phyloP scores from a whole-genome alignment of 1,284 basidiomycete genomes.

The Sporisorium graminicola region DNA sequence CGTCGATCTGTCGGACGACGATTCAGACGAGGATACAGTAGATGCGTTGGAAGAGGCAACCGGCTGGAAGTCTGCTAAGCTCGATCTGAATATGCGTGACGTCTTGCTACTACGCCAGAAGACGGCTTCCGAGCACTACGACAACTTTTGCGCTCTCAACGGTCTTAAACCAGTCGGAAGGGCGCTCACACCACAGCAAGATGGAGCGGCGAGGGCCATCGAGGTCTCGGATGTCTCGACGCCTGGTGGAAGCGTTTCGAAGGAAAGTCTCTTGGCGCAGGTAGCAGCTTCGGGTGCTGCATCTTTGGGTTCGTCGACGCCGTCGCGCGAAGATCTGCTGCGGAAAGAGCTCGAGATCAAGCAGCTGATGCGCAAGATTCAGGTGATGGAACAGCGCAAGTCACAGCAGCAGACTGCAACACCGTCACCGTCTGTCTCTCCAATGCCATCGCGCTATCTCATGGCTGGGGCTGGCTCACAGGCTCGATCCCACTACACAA shows the following conservation, averaged over 20 bases:
- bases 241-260: not conserved
- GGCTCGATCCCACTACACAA: not conserved
- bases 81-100: slow-evolving; percentile 14
- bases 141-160: slow-evolving; percentile 34
- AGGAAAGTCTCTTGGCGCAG: slow-evolving; percentile 9
- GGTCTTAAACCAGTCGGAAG: slow-evolving; percentile 15
- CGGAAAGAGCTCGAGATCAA: slow-evolving; percentile 52
- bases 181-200: slow-evolving; percentile 4
- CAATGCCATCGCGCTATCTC: slow-evolving; percentile 18
- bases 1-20: slow-evolving; percentile 47
- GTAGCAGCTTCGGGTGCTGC: slow-evolving; percentile 3
- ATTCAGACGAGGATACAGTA: slow-evolving; percentile 25
- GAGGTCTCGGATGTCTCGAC: not conserved
- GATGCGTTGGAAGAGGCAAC: slow-evolving; percentile 9
- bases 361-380: slow-evolving; percentile 40
- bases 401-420: slow-evolving; percentile 17
- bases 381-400: slow-evolving; percentile 43
- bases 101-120: slow-evolving; percentile 24
- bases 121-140: slow-evolving; percentile 34
- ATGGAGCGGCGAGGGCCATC: not conserved
- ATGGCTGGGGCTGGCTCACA: not conserved
- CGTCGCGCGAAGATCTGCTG: slow-evolving; percentile 39
- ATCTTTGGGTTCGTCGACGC: slow-evolving; percentile 14
- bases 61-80: slow-evolving; percentile 19
- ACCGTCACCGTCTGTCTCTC: slow-evolving; percentile 12